These are phyloP conservation scores for Coniochaeta sp. DNA, from an alignment of 2,329 filamentous ascomycete genomes.

Conservation along the genomic window DNA sequence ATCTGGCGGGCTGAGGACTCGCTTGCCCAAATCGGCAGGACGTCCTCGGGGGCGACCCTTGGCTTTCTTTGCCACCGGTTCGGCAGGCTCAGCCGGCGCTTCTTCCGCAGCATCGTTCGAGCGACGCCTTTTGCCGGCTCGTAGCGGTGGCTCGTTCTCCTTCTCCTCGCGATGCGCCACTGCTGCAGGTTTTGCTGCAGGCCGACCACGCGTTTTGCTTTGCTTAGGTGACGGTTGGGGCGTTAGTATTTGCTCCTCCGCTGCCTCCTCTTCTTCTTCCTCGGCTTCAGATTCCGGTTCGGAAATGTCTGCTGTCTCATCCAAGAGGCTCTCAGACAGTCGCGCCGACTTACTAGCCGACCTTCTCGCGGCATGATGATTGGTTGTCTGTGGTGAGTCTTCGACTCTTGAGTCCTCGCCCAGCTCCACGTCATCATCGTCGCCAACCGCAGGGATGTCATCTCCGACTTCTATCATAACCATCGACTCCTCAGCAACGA, in stretches of 20 bases:
- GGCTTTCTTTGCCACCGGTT: not conserved
- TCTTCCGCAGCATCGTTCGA: conserved; percentile 11
- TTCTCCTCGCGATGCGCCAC: conserved; percentile 16
- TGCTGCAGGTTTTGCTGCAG: conserved; percentile 13
- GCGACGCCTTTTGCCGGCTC: conserved; percentile 5
- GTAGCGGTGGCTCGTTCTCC: conserved; percentile 11
- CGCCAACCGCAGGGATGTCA: conserved; percentile 14
- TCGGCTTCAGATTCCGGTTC: conserved; percentile 5
- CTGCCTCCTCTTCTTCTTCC: conserved; percentile 5
- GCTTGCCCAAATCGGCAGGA: not conserved
- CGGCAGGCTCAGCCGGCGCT: conserved; percentile 5
- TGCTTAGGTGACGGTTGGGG: conserved; percentile 2
- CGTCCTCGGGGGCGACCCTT: not conserved
- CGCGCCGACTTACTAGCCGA: not conserved
- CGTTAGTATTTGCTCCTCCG: too few relatives aligned
- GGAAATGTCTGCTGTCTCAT: not conserved
- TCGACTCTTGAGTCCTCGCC: conserved; percentile 13
- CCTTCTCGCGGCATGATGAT: not conserved
- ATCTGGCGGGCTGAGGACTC: too few relatives aligned
- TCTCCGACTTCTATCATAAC: conserved; percentile 27
- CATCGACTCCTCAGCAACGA: conserved; percentile 32
- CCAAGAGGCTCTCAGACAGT: not conserved
- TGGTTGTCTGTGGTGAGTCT: not conserved
- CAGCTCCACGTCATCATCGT: conserved; percentile 12
- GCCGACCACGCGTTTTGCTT: conserved; percentile 10